Evolutionary conservation across 2,329 filamentous ascomycete genomes (phyloP).

Genomic region (Stagonosporopsis tanaceti): DNA sequence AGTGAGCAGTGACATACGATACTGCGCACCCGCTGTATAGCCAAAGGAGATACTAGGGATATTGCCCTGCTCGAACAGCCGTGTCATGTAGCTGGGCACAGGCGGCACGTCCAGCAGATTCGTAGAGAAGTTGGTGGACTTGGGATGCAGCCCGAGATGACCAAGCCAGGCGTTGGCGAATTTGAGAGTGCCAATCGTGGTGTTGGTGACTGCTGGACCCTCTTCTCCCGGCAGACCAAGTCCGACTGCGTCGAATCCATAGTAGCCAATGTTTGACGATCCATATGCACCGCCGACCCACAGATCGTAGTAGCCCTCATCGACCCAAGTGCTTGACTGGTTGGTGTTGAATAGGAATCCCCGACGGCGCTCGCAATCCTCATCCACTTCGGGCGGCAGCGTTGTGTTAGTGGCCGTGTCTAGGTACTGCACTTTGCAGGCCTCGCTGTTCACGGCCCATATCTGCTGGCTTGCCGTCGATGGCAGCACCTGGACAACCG

Average conservation of each 20-base stretch:
- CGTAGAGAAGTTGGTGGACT: conserved; percentile 60
- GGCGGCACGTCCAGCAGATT: conserved; percentile 55
- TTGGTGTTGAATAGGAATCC: conserved; percentile 66
- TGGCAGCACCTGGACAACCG: conserved; percentile 64
- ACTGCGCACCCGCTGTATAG: conserved; percentile 78
- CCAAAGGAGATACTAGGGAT: conserved; percentile 79
- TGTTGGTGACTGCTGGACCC: conserved; percentile 53
- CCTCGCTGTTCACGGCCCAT: conserved; percentile 64
- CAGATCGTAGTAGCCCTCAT: conserved; percentile 67
- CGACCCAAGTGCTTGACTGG: conserved; percentile 65
- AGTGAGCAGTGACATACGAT: conserved; percentile 59
- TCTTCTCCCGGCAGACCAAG: conserved; percentile 51
- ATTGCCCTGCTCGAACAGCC: conserved; percentile 61
- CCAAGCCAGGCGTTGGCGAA: conserved; percentile 56
- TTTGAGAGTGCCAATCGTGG: conserved; percentile 52
- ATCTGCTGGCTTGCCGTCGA: conserved; percentile 76
- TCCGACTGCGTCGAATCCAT: conserved; percentile 63
- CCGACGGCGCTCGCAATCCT: conserved; percentile 61
- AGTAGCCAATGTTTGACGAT: conserved; percentile 68
- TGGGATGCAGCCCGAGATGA: conserved; percentile 57
- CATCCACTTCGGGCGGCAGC: conserved; percentile 25
- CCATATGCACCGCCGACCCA: conserved; percentile 66
- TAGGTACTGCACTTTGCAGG: conserved; percentile 34
- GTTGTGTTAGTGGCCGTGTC: conserved; percentile 58
- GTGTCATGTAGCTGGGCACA: conserved; percentile 62